phyloP scores from a whole-genome alignment of 2,329 filamentous ascomycete species.

The Thelonectria rubi region DNA sequence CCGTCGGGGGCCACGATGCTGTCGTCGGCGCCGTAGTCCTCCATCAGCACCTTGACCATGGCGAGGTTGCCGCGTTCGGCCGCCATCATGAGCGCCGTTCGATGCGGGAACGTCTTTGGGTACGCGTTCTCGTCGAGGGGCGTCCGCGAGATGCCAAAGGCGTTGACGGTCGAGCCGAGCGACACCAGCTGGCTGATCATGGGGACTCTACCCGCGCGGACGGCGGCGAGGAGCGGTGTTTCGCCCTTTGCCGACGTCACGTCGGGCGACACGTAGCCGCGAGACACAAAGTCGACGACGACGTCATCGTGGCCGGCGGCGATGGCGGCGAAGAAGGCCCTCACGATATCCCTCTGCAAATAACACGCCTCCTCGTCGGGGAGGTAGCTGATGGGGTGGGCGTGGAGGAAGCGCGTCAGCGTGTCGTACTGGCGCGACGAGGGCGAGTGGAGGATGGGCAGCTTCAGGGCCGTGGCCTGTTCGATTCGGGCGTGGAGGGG shows the following conservation, averaged over 20 bases:
- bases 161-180: slow-evolving; percentile 49
- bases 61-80: slow-evolving; percentile 52
- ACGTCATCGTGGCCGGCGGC: slow-evolving; percentile 39
- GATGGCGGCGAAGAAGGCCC: slow-evolving; percentile 45
- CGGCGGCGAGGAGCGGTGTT: slow-evolving; percentile 50
- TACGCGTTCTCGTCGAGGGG: not conserved
- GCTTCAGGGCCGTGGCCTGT: slow-evolving; percentile 24
- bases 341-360: slow-evolving; percentile 42
- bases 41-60: slow-evolving; percentile 53
- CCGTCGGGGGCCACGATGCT: slow-evolving; percentile 55
- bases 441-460: slow-evolving; percentile 35
- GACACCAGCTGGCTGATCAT: slow-evolving; percentile 48
- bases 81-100: slow-evolving; percentile 58
- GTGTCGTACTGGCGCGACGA: not conserved
- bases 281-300: slow-evolving; percentile 43
- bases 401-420: not conserved
- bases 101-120: slow-evolving; percentile 35
- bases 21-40: slow-evolving; percentile 54
- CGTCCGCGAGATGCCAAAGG: slow-evolving; percentile 29
- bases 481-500: slow-evolving; percentile 35
- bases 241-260: slow-evolving; percentile 39
- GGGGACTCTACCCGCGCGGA: slow-evolving; percentile 41
- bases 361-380: slow-evolving; percentile 1
- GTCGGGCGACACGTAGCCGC: slow-evolving; percentile 52
- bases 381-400: not conserved